Evolutionary conservation across 345 rosid genomes (phyloP).

Genomic region (Fremontodendron californicum): DNA sequence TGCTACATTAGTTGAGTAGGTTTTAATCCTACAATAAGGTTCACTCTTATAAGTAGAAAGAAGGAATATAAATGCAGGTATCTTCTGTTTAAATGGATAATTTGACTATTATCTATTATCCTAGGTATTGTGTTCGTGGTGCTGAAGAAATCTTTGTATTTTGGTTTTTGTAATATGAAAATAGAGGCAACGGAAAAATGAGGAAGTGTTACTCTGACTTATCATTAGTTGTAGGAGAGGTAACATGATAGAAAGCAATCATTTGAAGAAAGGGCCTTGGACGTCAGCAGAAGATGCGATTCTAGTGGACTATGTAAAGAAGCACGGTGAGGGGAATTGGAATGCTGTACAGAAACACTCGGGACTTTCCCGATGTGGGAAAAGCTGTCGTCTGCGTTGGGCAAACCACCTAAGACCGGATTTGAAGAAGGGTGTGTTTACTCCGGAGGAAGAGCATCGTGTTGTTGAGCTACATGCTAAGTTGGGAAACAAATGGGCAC

Average conservation of each 20-base stretch:
- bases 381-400: constrained; percentile 71
- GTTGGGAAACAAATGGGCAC: constrained; percentile 17
- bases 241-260: constrained; percentile 8
- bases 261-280: constrained; percentile 58
- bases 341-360: constrained; percentile 61
- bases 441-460: constrained; percentile 42
- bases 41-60: neutral
- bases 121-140: too few species aligned
- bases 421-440: constrained; percentile 51
- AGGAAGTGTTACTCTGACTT: neutral
- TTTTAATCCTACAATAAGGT: neutral
- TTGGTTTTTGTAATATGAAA: neutral
- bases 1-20: neutral
- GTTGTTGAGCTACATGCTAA: constrained; percentile 52
- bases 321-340: constrained; percentile 71
- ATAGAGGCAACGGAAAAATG: neutral
- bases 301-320: constrained; percentile 42
- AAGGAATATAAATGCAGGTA: neutral
- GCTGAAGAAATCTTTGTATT: neutral
- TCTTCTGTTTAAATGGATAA: neutral
- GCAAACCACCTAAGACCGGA: constrained; percentile 60
- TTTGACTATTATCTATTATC: too few species aligned
- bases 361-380: constrained; percentile 57
- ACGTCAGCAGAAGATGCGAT: constrained; percentile 49
- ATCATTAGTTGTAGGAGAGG: constrained; percentile 10